These are phyloP conservation scores for Actinomortierella wolfii DNA, from an alignment of 371 early-diverging fungal species.

Conservation along the genomic window DNA sequence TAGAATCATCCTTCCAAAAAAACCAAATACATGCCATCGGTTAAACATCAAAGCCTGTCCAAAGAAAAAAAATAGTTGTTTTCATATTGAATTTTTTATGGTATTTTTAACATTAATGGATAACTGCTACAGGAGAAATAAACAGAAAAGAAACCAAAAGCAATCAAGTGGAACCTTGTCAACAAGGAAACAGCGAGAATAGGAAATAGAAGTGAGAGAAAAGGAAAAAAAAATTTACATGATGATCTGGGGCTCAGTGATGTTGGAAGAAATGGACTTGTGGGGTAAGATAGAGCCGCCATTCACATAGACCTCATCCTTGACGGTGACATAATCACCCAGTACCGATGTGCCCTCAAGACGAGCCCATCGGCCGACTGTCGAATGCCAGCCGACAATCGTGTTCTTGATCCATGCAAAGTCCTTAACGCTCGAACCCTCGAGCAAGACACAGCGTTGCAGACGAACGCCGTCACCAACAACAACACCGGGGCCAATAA, in stretches of 20 bases:
- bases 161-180: background rate
- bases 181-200: background rate
- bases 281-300: constrained; percentile 94
- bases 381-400: constrained; percentile 98
- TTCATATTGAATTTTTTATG: no score
- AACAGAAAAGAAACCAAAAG: no score
- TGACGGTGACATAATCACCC: constrained; percentile 93
- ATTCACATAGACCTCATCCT: constrained; percentile 93
- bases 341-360: constrained; percentile 92
- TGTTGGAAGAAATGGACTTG: constrained; percentile 83
- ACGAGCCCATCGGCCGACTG: constrained; percentile 92
- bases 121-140: no score
- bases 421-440: constrained; percentile 86
- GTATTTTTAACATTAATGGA: no score
- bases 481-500: constrained; percentile 89
- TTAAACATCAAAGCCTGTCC: no score
- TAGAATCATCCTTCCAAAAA: no score
- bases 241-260: constrained; percentile 93
- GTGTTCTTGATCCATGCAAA: constrained; percentile 89
- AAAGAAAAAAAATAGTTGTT: no score
- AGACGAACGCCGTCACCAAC: constrained; percentile 97
- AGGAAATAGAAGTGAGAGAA: background rate
- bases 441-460: constrained; percentile 88
- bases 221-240: constrained; percentile 67
- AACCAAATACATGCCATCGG: no score